Base-by-base conservation (phyloP, 1,139 yeast genomes). In the Blastobotrys capitulatus region DNA sequence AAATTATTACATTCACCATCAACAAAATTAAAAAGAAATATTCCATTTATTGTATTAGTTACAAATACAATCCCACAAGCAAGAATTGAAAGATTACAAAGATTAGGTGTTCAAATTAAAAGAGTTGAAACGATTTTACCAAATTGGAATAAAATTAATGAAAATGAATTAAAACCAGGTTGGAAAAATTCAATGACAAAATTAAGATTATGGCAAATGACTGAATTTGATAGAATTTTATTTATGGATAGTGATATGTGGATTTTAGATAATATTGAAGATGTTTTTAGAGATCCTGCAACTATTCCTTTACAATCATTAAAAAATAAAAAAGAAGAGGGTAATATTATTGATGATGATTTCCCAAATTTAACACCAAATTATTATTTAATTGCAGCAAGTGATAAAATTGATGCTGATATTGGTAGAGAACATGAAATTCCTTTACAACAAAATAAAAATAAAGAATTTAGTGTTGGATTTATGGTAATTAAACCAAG, bases 131-230 rank as follows among this genome's bases (percentile, higher is more conserved):
- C 20, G 5, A 44, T 44, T 26, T 34, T 18, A n/a, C 32, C 13
- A 8, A 38, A 29, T 9, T 10, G 5, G 5, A 3, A 2, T 9
- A 22, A 22, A 7, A 22, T 22, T 7, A 7, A 22, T 22, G 25
- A 7, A 22, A 13, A 13, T 9, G 27, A 19, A 5, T 40, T 26
- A 5, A 6, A 20, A 13, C 10, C 9, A 8, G 36, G 40, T 9
- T 44, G 47, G 47, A 13, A 3, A 7, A 36, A 44, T 44, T 16
- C 35, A 13, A 36, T 44, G 42, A 26, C 47, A 25, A 44, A 44
- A 42, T 25, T 44, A 25, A 20, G 47, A 10, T n/a, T 37, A 6
- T 44, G 47, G 47, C 13, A 37, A 25, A 12, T 44, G 22, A 16
- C 16, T 6, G 22, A 44, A 25, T 44, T 36, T 29, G 38, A 38